Evolutionary conservation across 768 basidiomycete genomes (phyloP).

Genomic region (Xanthoconium stramineum): DNA sequence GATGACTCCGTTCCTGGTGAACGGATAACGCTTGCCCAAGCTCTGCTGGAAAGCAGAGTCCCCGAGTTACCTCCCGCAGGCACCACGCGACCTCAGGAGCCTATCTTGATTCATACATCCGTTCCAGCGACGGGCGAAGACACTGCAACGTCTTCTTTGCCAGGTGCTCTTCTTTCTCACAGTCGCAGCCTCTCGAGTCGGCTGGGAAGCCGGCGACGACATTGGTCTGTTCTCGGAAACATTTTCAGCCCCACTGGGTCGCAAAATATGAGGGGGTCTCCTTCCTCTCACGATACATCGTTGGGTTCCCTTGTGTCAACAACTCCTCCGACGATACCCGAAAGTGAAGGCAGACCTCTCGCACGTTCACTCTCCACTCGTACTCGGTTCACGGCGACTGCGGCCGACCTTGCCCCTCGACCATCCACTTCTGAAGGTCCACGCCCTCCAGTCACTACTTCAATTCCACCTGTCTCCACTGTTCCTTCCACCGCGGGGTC

Average conservation of each 20-base stretch:
- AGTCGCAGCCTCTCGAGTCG: constrained; percentile 31
- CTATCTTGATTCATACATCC: constrained; percentile 58
- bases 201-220: constrained; percentile 48
- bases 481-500: constrained; percentile 31
- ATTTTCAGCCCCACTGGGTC: constrained; percentile 32
- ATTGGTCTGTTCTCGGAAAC: constrained; percentile 70
- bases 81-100: constrained; percentile 59
- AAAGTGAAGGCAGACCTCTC: constrained; percentile 18
- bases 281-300: constrained; percentile 22
- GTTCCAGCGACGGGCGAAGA: constrained; percentile 40
- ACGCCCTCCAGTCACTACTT: constrained; percentile 21
- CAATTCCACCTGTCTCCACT: constrained; percentile 20
- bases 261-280: constrained; percentile 27
- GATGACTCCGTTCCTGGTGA: constrained; percentile 48
- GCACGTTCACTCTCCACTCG: constrained; percentile 28
- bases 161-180: constrained; percentile 38
- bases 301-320: constrained; percentile 17
- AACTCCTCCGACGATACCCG: constrained; percentile 19
- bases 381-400: constrained; percentile 11
- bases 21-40: constrained; percentile 68
- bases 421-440: constrained; percentile 36
- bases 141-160: constrained; percentile 45
- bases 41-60: constrained; percentile 73
- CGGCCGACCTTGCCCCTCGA: constrained; percentile 17
- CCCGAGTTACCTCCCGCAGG: constrained; percentile 74